Percentiles rank a stretch among this genome's conserved stretches.
Conservation (phyloP, 2,329 filamentous ascomycete species). For the Aulographum hederae region DNA sequence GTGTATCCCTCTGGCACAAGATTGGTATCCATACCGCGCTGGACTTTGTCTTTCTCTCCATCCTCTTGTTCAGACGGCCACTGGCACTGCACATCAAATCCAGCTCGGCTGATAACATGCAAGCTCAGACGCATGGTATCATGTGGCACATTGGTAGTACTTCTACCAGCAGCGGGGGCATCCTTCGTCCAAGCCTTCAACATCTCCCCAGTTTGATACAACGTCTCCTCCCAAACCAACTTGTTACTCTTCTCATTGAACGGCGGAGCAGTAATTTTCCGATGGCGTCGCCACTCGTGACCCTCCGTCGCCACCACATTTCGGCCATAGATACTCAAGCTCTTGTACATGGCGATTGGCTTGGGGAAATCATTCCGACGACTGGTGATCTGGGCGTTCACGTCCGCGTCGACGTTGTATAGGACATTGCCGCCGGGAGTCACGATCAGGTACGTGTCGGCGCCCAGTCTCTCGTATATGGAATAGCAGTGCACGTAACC, state of each 20-base stretch:
- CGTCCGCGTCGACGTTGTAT: conserved; percentile 44
- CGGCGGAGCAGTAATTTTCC: conserved; percentile 50
- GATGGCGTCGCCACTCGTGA: conserved; percentile 49
- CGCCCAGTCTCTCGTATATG: conserved; percentile 38
- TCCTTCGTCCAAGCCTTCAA: conserved; percentile 36
- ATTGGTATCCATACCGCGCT: conserved; percentile 10
- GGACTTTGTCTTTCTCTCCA: conserved; percentile 15
- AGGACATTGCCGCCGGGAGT: conserved; percentile 35
- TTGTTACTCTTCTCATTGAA: conserved; percentile 64
- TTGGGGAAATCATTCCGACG: conserved; percentile 57
- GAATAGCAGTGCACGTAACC: conserved; percentile 35
- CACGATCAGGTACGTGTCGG: conserved; percentile 46
- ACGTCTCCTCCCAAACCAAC: conserved; percentile 44
- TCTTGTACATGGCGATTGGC: conserved; percentile 38
- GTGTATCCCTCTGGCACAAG: conserved; percentile 28
- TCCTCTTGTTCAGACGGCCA: conserved; percentile 39
- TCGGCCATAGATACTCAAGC: conserved; percentile 47
- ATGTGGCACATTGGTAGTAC: conserved; percentile 37
- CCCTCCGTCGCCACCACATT: conserved; percentile 59
- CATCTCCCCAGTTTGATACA: conserved; percentile 46
- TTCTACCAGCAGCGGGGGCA: conserved; percentile 12
- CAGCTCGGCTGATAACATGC: conserved; percentile 47
- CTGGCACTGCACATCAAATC: conserved; percentile 42
- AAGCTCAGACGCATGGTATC: conserved; percentile 48
- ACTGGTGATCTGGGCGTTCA: conserved; percentile 44